Percentiles rank a stretch among this genome's conserved stretches.
phyloP scores from a whole-genome alignment of 2,329 filamentous ascomycete species.

The Cucurbitaria berberidis region DNA sequence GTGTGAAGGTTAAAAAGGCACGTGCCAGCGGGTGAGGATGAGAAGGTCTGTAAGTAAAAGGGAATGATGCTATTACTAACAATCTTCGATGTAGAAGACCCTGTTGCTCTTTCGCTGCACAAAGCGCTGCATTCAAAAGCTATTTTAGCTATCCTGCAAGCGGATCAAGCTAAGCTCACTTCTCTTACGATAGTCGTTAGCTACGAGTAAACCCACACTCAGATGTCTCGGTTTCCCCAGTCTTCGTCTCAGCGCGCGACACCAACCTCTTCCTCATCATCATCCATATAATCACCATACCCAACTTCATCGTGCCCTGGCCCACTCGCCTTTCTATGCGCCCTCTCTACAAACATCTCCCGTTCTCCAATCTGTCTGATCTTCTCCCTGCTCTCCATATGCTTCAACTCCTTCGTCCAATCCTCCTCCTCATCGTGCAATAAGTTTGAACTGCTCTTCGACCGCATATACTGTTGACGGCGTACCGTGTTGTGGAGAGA shows the following conservation, averaged over 20 bases:
- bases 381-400: constrained; percentile 16
- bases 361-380: constrained; percentile 8
- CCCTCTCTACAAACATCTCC: not conserved
- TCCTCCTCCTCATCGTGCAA: constrained; percentile 1
- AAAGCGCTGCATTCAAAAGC: too few species aligned
- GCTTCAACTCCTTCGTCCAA: constrained; percentile 12
- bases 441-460: not conserved
- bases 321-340: not conserved
- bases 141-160: too few species aligned
- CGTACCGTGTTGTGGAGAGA: not conserved
- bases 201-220: too few species aligned
- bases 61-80: not conserved
- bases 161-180: too few species aligned
- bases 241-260: not conserved
- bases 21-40: not conserved
- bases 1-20: not conserved
- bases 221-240: too few species aligned
- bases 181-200: too few species aligned
- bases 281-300: too few species aligned
- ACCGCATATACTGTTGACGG: not conserved
- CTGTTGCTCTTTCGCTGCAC: too few species aligned
- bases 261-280: not conserved
- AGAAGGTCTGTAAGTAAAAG: not conserved
- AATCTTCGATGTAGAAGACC: too few species aligned
- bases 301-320: not conserved